phyloP scores from a whole-genome alignment of 768 basidiomycete genomes.

The Mycena kentingensis region DNA sequence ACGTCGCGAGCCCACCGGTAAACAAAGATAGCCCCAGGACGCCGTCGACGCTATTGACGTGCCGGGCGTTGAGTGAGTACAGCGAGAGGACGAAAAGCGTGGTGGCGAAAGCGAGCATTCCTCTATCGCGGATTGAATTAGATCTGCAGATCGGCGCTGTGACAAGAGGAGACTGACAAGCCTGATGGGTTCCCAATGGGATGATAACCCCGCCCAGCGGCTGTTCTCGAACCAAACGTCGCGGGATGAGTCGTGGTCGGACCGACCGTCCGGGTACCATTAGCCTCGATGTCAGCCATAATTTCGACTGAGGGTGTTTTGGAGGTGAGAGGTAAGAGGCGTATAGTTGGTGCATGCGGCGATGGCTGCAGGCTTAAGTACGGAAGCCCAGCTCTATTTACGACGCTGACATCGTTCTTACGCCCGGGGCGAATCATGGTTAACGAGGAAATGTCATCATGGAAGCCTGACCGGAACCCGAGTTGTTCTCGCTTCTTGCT shows the following conservation, averaged over 20 bases:
- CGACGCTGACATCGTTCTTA: no score
- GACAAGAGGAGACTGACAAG: conserved; percentile 4
- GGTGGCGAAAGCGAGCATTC: conserved; percentile 59
- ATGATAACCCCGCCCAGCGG: background rate
- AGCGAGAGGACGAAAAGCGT: conserved; percentile 62
- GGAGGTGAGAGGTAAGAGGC: no score
- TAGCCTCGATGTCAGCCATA: conserved; percentile 14
- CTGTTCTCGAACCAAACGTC: background rate
- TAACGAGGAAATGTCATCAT: no score
- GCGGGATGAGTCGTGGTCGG: background rate
- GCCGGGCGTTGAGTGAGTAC: conserved; percentile 47
- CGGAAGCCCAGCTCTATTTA: no score
- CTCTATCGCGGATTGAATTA: conserved; percentile 34
- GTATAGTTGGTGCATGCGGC: no score
- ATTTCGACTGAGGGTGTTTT: no score
- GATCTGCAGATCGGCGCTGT: conserved; percentile 1
- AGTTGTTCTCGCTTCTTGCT: no score
- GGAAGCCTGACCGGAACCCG: no score
- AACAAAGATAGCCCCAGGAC: conserved; percentile 66
- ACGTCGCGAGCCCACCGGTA: conserved; percentile 64
- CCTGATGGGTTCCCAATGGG: conserved; percentile 14
- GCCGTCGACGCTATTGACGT: conserved; percentile 43
- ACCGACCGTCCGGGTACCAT: conserved; percentile 6
- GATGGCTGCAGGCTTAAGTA: no score
- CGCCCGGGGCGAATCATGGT: no score